Evolutionary conservation across 305 asterid genomes (phyloP), one percentile per base, ranked within the genome.

Genomic region (Plantago coronopus): DNA sequence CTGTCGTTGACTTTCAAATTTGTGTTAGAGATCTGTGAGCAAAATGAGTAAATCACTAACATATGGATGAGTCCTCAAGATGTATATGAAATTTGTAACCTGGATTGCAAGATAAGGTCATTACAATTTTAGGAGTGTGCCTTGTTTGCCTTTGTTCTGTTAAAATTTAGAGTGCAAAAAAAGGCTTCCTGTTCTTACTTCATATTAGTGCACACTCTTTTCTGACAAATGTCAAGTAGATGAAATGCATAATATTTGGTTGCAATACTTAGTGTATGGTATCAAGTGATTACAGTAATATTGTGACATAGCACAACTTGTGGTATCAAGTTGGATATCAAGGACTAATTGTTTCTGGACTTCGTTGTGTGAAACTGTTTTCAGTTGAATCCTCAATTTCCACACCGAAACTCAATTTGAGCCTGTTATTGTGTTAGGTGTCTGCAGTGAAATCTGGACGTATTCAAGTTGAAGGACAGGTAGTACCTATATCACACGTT

Each of bases 381-480:
- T 61, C 17, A 25, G 8, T 47, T 11, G 7, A 0, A 27, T 29
- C 17, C 37, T 43, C 22, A n/a, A 8, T 14, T 44, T 42, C 2
- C 17, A 25, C 17, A 10, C 27, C 37, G 27, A 64, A 42, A n/a
- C n/a, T n/a, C n/a, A n/a, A 58, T 49, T 38, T 69, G 62, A 64
- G 59, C 61, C 65, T 59, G 31, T 51, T 17, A 55, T 50, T 18
- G 56, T 61, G 51, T 51, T 69, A 93, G 98, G 94, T 83, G 47
- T 76, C 94, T 67, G 99, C 99, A 53, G 95, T 89, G 69, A 89
- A 81, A 69, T 57, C 82, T 63, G 99, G 99, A 15, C 87, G 99
- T 31, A 89, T 93, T 72, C 96, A 80, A 78, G 97, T 93, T 70
- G 95, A 87, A 78, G 99, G 94, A 50, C 64, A 73, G 78, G 78